A percentile compares a stretch with the other conserved stretches of the same genome.
phyloP scores from a whole-genome alignment of 805 yeast genomes.

The Isabelozyma pseudorhagii region DNA sequence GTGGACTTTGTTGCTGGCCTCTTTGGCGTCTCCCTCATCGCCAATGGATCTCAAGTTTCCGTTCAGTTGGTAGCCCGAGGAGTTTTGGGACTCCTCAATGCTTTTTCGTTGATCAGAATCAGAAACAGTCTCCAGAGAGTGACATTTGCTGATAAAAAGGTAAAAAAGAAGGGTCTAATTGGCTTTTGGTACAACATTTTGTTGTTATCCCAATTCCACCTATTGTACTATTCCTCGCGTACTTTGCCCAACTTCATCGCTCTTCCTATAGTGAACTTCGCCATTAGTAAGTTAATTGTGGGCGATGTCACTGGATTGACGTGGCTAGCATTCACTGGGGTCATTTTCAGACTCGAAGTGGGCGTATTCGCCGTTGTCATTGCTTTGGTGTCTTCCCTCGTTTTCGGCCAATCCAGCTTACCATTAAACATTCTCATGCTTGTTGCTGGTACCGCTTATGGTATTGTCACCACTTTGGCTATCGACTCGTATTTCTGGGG shows the following conservation, averaged over 20 bases:
- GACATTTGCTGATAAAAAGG: slow-evolving; percentile 16
- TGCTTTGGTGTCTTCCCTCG: slow-evolving; percentile 42
- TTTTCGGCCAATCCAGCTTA: slow-evolving; percentile 46
- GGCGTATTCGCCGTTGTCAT: slow-evolving; percentile 51
- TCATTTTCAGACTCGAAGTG: slow-evolving; percentile 71
- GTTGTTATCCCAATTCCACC: slow-evolving; percentile 69
- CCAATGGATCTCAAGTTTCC: slow-evolving; percentile 38
- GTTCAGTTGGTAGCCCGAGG: slow-evolving; percentile 57
- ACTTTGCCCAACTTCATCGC: slow-evolving; percentile 87
- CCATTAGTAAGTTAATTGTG: slow-evolving; percentile 47
- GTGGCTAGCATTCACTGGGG: slow-evolving; percentile 58
- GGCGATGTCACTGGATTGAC: slow-evolving; percentile 50
- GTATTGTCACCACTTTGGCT: slow-evolving; percentile 42
- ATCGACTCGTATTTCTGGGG: slow-evolving; percentile 82
- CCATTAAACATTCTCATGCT: slow-evolving; percentile 32
- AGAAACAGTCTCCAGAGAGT: slow-evolving; percentile 33
- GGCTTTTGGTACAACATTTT: slow-evolving; percentile 62
- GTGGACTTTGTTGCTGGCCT: slow-evolving; percentile 9
- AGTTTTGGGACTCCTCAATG: slow-evolving; percentile 62
- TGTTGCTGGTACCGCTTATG: slow-evolving; percentile 49
- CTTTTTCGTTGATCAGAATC: slow-evolving; percentile 47
- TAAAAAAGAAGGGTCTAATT: slow-evolving; percentile 16
- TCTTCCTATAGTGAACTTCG: slow-evolving; percentile 64
- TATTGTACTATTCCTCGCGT: slow-evolving; percentile 76
- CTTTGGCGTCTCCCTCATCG: slow-evolving; percentile 16